phyloP scores from a whole-genome alignment of 345 rosid genomes.

The Bruguiera gymnorhiza region DNA sequence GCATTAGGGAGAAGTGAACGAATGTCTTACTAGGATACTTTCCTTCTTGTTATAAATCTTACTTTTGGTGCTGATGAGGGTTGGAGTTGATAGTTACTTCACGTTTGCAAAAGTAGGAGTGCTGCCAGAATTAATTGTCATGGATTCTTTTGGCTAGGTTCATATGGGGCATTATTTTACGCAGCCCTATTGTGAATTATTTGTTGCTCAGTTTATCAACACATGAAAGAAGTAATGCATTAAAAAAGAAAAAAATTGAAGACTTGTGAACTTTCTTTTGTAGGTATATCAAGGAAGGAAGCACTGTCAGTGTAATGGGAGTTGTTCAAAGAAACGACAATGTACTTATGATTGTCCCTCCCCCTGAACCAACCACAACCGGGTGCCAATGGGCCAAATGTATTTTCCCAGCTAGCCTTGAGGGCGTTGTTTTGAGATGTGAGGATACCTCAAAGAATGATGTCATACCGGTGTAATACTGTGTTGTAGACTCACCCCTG shows the following conservation, averaged over 20 bases:
- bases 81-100: no score
- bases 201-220: no score
- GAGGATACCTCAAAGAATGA: slow-evolving; percentile 89
- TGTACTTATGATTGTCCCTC: slow-evolving; percentile 94
- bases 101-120: no score
- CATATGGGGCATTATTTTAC: no score
- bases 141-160: no score
- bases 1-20: no score
- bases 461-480: slow-evolving; percentile 81
- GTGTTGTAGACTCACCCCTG: slow-evolving; percentile 16
- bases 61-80: no score
- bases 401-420: slow-evolving; percentile 82
- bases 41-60: no score
- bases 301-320: slow-evolving; percentile 95
- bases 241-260: background rate
- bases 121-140: no score
- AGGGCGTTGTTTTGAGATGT: slow-evolving; percentile 90
- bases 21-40: no score
- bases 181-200: no score
- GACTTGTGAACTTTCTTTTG: slow-evolving; percentile 6
- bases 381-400: slow-evolving; percentile 93
- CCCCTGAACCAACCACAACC: slow-evolving; percentile 75
- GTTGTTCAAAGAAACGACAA: slow-evolving; percentile 93
- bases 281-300: slow-evolving; percentile 97
- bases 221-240: no score